Percentiles rank a stretch among this genome's conserved stretches.
Evolutionary conservation across 371 early-diverging fungal genomes (phyloP).

Genomic region (Mucor irregularis): DNA sequence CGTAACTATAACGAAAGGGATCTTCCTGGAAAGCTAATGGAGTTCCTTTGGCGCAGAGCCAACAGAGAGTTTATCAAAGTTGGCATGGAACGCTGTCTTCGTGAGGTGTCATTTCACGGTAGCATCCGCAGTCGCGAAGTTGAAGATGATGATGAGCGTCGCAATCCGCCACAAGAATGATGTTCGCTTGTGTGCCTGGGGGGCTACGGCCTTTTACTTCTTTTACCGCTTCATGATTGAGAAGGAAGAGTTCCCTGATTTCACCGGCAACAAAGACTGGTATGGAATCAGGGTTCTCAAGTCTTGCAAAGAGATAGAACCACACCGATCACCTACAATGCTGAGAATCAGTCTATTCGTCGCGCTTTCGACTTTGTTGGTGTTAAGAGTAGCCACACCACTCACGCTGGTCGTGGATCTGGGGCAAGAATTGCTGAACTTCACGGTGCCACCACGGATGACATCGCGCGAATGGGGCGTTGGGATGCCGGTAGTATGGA

Average conservation of each 20-base stretch:
- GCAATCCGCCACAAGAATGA: constrained; percentile 2
- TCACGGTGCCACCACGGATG: neutral
- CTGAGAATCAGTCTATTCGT: too few species aligned
- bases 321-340: too few species aligned
- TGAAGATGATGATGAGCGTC: too few species aligned
- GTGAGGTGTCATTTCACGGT: too few species aligned
- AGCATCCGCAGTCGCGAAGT: too few species aligned
- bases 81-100: too few species aligned
- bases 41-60: too few species aligned
- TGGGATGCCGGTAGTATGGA: constrained; percentile 5
- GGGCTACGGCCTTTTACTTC: neutral
- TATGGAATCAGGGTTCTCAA: neutral
- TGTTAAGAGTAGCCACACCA: neutral
- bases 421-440: constrained; percentile 3
- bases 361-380: neutral
- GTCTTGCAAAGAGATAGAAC: too few species aligned
- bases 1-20: too few species aligned
- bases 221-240: neutral
- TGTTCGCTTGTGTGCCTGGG: constrained; percentile 1
- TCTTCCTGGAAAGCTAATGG: too few species aligned
- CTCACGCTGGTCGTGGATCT: constrained; percentile 1
- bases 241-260: neutral
- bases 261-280: neutral
- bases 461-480: neutral
- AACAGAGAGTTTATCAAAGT: too few species aligned